phyloP scores from a whole-genome alignment of 2,329 filamentous ascomycete genomes.

The Penicillium vulpinum region DNA sequence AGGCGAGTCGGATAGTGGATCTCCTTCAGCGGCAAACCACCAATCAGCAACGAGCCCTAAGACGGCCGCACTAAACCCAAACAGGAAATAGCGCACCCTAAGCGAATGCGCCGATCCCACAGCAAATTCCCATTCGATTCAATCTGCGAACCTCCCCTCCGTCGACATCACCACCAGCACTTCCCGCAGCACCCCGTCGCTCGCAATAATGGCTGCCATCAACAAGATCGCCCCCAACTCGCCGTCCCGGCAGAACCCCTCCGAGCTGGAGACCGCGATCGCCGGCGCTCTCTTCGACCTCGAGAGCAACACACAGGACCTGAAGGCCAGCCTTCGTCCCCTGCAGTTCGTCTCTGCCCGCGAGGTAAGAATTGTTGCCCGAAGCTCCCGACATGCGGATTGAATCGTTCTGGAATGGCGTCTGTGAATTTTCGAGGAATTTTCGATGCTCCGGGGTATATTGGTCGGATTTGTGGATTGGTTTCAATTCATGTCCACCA shows the following conservation, averaged over 20 bases:
- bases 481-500: slow-evolving; percentile 9
- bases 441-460: slow-evolving; percentile 14
- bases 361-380: slow-evolving; percentile 72
- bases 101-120: slow-evolving; percentile 37
- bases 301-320: slow-evolving; percentile 98
- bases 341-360: slow-evolving; percentile 98
- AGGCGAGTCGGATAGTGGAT: slow-evolving; percentile 5
- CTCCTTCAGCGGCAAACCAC: background rate
- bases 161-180: slow-evolving; percentile 39
- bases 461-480: slow-evolving; percentile 16
- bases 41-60: slow-evolving; percentile 12
- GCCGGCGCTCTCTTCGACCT: slow-evolving; percentile 97
- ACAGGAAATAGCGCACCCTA: slow-evolving; percentile 28
- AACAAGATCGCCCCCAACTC: slow-evolving; percentile 99
- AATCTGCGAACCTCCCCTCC: slow-evolving; percentile 33
- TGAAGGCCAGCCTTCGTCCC: slow-evolving; percentile 93
- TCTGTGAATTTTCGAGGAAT: slow-evolving; percentile 17
- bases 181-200: slow-evolving; percentile 39
- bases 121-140: slow-evolving; percentile 35
- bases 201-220: slow-evolving; percentile 70
- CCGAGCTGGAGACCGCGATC: slow-evolving; percentile 96
- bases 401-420: slow-evolving; percentile 17
- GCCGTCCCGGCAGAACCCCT: slow-evolving; percentile 92
- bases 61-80: slow-evolving; percentile 22
- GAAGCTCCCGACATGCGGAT: slow-evolving; percentile 11